Percentiles rank a stretch among this genome's conserved stretches.
Evolutionary conservation across 768 basidiomycete species (phyloP).

Genomic region (Lanmaoa rubissima): DNA sequence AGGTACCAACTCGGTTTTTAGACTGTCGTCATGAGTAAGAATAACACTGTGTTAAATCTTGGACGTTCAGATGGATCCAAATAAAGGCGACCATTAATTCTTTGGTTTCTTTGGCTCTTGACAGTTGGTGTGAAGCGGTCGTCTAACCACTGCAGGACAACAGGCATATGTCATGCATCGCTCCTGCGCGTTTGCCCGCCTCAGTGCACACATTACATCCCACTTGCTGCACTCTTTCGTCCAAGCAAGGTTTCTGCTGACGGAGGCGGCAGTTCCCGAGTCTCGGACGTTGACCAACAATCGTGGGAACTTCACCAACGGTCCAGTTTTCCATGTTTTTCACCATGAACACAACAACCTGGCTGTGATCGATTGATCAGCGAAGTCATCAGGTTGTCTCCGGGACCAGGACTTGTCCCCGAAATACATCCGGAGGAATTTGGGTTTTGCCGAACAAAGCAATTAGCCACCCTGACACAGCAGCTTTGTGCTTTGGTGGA

Average conservation of each 20-base stretch:
- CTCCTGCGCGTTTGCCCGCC: too few relatives aligned
- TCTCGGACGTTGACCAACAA: neutral
- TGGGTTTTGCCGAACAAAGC: constrained; percentile 12
- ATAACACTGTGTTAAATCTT: neutral
- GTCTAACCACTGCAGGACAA: too few relatives aligned
- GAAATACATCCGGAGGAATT: neutral
- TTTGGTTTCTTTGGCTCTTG: neutral
- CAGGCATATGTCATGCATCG: too few relatives aligned
- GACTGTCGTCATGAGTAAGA: neutral
- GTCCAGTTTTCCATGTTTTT: neutral
- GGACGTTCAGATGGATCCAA: neutral
- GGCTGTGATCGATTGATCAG: too few relatives aligned
- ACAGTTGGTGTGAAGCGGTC: too few relatives aligned
- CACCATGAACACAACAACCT: neutral
- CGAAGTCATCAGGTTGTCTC: neutral
- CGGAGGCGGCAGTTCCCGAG: too few relatives aligned
- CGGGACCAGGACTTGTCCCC: too few relatives aligned
- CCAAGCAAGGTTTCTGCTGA: too few relatives aligned
- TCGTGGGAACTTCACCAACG: neutral
- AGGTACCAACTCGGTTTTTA: neutral
- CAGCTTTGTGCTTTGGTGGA: constrained; percentile 17
- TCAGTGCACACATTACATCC: too few relatives aligned
- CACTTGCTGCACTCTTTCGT: too few relatives aligned
- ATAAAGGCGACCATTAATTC: neutral
- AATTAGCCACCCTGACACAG: neutral